Conservation (phyloP, 345 rosid species). For the Sisymbrium altissimum region DNA sequence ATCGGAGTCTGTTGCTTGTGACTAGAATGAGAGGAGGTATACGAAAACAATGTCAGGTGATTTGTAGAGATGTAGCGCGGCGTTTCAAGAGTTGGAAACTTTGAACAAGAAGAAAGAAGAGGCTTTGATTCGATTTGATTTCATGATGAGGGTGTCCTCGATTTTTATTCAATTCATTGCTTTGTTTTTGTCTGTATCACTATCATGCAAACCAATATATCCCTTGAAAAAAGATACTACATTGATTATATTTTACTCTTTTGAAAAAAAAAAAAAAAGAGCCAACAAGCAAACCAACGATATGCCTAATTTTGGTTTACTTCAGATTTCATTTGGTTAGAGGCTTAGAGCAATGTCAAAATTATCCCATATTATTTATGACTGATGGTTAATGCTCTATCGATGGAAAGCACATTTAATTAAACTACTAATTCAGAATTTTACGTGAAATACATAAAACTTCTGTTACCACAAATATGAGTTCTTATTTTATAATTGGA, state of each 20-base stretch:
- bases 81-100: constrained; percentile 6
- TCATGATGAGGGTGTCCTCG: constrained; percentile 6
- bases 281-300: background rate
- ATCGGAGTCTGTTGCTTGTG: constrained; percentile 22
- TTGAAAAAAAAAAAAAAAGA: background rate
- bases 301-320: background rate
- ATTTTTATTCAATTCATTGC: constrained; percentile 34
- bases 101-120: background rate
- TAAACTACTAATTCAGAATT: background rate
- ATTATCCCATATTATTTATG: background rate
- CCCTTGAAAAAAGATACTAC: no score
- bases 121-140: background rate
- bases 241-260: no score
- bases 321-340: background rate
- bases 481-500: no score
- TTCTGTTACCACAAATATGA: background rate
- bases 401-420: background rate
- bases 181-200: constrained; percentile 24
- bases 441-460: no score
- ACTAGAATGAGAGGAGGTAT: constrained; percentile 15
- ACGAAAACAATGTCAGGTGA: constrained; percentile 14
- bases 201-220: no score
- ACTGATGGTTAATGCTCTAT: no score
- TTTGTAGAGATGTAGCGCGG: constrained; percentile 24
- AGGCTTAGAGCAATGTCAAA: background rate